These are phyloP conservation scores for Striga hermonthica DNA, from an alignment of 305 asterid species.

Conservation along the genomic window DNA sequence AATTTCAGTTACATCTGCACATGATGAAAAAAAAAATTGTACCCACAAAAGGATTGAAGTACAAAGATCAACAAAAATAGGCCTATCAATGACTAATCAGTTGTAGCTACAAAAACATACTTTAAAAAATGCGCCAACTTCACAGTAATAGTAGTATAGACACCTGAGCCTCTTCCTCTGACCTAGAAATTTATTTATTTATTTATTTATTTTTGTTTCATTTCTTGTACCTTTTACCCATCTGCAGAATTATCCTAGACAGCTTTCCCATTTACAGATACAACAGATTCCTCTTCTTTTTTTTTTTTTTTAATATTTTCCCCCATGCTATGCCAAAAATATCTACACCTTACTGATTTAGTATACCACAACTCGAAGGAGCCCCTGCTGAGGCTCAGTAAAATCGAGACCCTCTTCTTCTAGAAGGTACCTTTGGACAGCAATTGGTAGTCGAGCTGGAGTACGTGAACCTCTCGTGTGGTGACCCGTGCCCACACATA, in stretches of 20 bases:
- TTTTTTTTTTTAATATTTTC: conserved; percentile 1
- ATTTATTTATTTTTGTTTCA: not conserved
- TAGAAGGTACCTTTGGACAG: conserved; percentile 79
- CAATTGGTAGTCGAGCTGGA: conserved; percentile 71
- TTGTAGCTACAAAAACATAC: conserved; percentile 51
- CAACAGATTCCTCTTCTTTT: conserved; percentile 35
- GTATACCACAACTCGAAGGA: conserved; percentile 56
- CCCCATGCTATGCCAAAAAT: conserved; percentile 41
- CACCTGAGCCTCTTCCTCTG: conserved; percentile 30
- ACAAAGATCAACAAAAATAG: conserved; percentile 47
- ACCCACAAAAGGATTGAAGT: too few relatives aligned
- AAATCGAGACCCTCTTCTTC: conserved; percentile 83
- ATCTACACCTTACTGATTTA: conserved; percentile 44
- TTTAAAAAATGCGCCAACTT: conserved; percentile 42
- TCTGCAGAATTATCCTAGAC: conserved; percentile 37
- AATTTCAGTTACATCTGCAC: conserved; percentile 38
- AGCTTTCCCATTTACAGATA: conserved; percentile 54
- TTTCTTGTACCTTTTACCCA: conserved; percentile 21
- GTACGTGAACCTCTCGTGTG: conserved; percentile 74
- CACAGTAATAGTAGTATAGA: conserved; percentile 41
- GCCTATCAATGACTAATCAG: conserved; percentile 33
- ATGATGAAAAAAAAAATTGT: conserved; percentile 19
- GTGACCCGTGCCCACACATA: conserved; percentile 80
- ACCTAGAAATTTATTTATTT: too few relatives aligned
- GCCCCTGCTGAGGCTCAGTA: conserved; percentile 83